These are phyloP conservation scores for Boletellus sp. DNA, from an alignment of 768 basidiomycete species.

Conservation along the genomic window DNA sequence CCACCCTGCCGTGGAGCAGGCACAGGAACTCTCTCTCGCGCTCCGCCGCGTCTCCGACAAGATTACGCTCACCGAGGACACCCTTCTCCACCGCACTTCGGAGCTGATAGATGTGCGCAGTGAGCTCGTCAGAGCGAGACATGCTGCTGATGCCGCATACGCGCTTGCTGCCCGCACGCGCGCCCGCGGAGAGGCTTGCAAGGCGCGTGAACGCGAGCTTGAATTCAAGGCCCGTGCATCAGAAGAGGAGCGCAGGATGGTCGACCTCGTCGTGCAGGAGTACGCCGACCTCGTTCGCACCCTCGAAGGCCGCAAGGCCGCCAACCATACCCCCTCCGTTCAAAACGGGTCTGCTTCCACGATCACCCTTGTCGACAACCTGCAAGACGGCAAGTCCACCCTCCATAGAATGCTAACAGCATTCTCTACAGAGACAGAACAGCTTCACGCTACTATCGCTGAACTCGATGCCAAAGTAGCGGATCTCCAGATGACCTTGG, in stretches of 20 bases:
- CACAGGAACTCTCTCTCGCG: slow-evolving; percentile 60
- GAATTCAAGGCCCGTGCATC: slow-evolving; percentile 42
- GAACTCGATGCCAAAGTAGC: slow-evolving; percentile 45
- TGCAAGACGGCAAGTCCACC: slow-evolving; percentile 47
- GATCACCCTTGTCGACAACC: slow-evolving; percentile 30
- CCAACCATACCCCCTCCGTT: slow-evolving; percentile 3
- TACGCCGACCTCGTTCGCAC: slow-evolving; percentile 73
- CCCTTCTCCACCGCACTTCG: slow-evolving; percentile 45
- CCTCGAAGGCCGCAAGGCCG: slow-evolving; percentile 47
- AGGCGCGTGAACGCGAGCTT: slow-evolving; percentile 47
- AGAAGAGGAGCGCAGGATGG: slow-evolving; percentile 57
- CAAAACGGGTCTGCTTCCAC: slow-evolving; percentile 16
- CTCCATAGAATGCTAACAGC: slow-evolving; percentile 48
- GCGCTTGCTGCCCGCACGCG: slow-evolving; percentile 51
- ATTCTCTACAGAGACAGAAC: slow-evolving; percentile 46
- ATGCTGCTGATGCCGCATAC: slow-evolving; percentile 49
- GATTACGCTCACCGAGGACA: slow-evolving; percentile 56
- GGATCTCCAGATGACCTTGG: slow-evolving; percentile 37
- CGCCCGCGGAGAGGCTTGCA: slow-evolving; percentile 51
- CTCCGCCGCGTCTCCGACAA: slow-evolving; percentile 68
- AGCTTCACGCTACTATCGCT: slow-evolving; percentile 41
- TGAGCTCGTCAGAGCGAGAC: slow-evolving; percentile 42
- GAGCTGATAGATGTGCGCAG: slow-evolving; percentile 44
- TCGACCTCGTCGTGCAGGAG: slow-evolving; percentile 63
- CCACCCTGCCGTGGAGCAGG: slow-evolving; percentile 36